Percentiles rank a stretch among this genome's conserved stretches.
phyloP scores from a whole-genome alignment of 805 yeast species.

The Saturnispora hagleri region DNA sequence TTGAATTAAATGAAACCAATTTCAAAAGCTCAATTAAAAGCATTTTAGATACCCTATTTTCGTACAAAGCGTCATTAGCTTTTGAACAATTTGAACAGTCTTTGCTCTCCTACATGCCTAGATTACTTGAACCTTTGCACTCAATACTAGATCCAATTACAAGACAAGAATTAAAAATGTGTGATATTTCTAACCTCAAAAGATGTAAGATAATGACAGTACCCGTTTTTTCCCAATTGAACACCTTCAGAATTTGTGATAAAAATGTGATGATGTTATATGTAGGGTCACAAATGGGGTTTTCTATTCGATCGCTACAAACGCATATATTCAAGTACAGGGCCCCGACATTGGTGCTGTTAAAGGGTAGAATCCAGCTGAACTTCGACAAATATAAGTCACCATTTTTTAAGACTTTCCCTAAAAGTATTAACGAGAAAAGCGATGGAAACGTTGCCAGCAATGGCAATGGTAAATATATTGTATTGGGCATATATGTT shows the following conservation, averaged over 20 bases:
- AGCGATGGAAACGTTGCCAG: not conserved
- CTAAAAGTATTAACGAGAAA: not conserved
- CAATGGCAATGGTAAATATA: slow-evolving; percentile 9
- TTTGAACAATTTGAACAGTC: not conserved
- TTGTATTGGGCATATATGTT: slow-evolving; percentile 11
- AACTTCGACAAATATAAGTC: slow-evolving; percentile 38
- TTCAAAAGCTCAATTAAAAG: slow-evolving; percentile 1
- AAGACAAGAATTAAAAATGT: not conserved
- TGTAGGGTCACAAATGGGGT: slow-evolving; percentile 70
- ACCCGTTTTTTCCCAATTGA: slow-evolving; percentile 29
- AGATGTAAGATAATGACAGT: slow-evolving; percentile 33
- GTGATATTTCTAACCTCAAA: slow-evolving; percentile 5
- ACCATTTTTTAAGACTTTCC: slow-evolving; percentile 33
- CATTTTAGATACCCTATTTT: not conserved
- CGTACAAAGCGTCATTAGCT: not conserved
- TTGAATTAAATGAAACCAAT: slow-evolving; percentile 2
- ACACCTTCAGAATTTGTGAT: slow-evolving; percentile 33
- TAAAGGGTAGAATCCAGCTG: slow-evolving; percentile 52
- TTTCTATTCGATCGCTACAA: slow-evolving; percentile 81
- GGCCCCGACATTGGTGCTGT: slow-evolving; percentile 68
- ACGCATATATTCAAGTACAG: slow-evolving; percentile 81
- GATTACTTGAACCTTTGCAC: slow-evolving; percentile 36
- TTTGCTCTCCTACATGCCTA: slow-evolving; percentile 28
- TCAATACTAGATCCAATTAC: slow-evolving; percentile 33
- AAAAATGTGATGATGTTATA: slow-evolving; percentile 52